Base-by-base conservation (phyloP, 352 stramenopile genomes). In the Achlya hypogyna region DNA sequence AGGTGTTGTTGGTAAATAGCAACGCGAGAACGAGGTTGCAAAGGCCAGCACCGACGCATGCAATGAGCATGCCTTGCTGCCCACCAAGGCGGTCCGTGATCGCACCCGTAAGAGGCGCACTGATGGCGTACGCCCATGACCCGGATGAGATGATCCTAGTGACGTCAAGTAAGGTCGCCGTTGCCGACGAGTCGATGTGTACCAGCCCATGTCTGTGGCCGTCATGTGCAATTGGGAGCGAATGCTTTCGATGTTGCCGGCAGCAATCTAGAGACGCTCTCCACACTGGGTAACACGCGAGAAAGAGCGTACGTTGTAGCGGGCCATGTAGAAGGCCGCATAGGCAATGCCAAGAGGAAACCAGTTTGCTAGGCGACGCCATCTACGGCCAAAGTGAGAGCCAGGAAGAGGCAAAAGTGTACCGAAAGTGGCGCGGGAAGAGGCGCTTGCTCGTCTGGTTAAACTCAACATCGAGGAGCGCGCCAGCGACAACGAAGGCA, bases 261-360 rank as follows among this genome's bases (percentile, higher is more conserved):
- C 82, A 27, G 78, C 73, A 52, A 64, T 64, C 54, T 64, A 34
- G 2, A n/a, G 12, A 9, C n/a, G 2, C n/a, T 18, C 12, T 45
- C 38, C 2, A 45, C 38, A 10, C n/a, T 18, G n/a, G n/a, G n/a
- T 9, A 10, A 6, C 34, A 42, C n/a, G 34, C 38, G 6, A 45
- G 38, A 1, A 45, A 18, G 38, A 3, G 38, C 38, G 38, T 12
- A 89, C 81, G 45, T 88, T 79, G 68, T 91, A 91, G 18, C 82
- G 73, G 34, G 82, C 78, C 82, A 88, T 91, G 74, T 91, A 88
- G 71, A 91, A 91, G 25, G 79, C 78, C 1, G 82, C 78, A 62
- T 91, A 88, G 29, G 80, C 80, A 14, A 88, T 63, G 35, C 82
- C 79, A 78, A 91, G 86, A 6, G 82, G 79, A 69, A 91, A 87